Percentiles rank a stretch among this genome's conserved stretches.
phyloP scores from a whole-genome alignment of 2,329 filamentous ascomycete species.

The Thelonectria olida region DNA sequence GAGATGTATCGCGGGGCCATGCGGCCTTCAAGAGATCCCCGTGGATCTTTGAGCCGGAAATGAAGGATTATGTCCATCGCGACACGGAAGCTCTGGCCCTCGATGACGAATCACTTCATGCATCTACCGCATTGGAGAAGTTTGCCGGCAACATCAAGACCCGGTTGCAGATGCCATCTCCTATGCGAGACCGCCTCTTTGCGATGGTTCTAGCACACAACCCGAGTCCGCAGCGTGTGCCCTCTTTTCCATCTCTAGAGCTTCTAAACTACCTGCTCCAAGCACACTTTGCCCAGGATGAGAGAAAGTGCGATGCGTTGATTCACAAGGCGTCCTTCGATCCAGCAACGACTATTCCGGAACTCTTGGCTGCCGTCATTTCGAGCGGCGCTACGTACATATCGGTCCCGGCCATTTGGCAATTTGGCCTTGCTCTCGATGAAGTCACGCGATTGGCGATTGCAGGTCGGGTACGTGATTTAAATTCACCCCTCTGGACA shows the following conservation, averaged over 20 bases:
- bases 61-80: constrained; percentile 16
- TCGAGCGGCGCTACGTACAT: constrained; percentile 33
- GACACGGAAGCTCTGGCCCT: constrained; percentile 12
- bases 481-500: background rate
- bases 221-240: constrained; percentile 29
- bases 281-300: constrained; percentile 28
- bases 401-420: constrained; percentile 33
- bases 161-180: constrained; percentile 18
- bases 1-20: constrained; percentile 23
- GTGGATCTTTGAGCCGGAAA: constrained; percentile 29
- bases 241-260: constrained; percentile 36
- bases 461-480: constrained; percentile 26
- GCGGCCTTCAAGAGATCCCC: constrained; percentile 18
- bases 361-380: constrained; percentile 33
- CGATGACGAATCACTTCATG: constrained; percentile 12
- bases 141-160: constrained; percentile 9
- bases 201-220: constrained; percentile 36
- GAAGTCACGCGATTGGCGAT: constrained; percentile 27
- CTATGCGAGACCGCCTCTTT: constrained; percentile 35
- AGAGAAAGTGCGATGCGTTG: constrained; percentile 29
- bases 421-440: constrained; percentile 36
- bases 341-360: constrained; percentile 17
- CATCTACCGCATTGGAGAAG: constrained; percentile 4
- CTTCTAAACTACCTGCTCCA: constrained; percentile 33
- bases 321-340: constrained; percentile 35